A percentile compares a stretch with the other conserved stretches of the same genome.
Evolutionary conservation across 2,329 filamentous ascomycete species (phyloP).

Genomic region (Rhinocladiella mackenziei): DNA sequence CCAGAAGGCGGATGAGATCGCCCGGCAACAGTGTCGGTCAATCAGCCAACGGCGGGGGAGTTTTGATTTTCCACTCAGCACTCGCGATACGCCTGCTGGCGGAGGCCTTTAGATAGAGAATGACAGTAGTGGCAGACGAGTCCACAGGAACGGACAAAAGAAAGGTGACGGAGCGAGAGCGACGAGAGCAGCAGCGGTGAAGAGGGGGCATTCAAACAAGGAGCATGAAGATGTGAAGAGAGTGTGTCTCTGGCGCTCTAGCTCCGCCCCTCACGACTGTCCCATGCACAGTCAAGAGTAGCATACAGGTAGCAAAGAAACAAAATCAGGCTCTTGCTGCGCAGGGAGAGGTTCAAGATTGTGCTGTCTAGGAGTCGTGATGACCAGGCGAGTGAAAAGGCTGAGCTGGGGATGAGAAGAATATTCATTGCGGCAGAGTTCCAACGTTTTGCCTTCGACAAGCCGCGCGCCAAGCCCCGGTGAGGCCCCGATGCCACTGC

Average conservation of each 20-base stretch:
- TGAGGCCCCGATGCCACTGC: no score
- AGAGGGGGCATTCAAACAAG: slow-evolving; percentile 14
- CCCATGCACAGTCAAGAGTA: no score
- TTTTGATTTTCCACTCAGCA: slow-evolving; percentile 5
- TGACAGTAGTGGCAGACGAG: slow-evolving; percentile 4
- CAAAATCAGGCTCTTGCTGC: no score
- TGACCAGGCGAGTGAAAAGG: no score
- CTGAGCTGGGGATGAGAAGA: no score
- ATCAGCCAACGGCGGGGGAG: slow-evolving; percentile 18
- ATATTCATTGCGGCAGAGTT: no score
- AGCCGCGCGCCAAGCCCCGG: no score
- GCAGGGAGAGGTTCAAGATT: no score
- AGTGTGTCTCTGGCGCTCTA: slow-evolving; percentile 16
- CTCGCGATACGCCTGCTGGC: not conserved
- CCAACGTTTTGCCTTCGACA: no score
- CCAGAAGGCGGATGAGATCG: slow-evolving; percentile 1
- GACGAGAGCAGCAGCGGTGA: slow-evolving; percentile 18
- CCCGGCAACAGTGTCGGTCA: not conserved
- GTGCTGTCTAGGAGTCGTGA: no score
- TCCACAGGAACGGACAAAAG: not conserved
- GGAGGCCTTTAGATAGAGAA: slow-evolving; percentile 7
- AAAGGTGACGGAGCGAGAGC: slow-evolving; percentile 11
- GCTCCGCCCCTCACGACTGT: slow-evolving; percentile 17
- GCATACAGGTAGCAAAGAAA: no score
- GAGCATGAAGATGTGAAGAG: slow-evolving; percentile 10